These are phyloP conservation scores for Penicillium sp. DNA, from an alignment of 2,329 filamentous ascomycete genomes.

Conservation along the genomic window DNA sequence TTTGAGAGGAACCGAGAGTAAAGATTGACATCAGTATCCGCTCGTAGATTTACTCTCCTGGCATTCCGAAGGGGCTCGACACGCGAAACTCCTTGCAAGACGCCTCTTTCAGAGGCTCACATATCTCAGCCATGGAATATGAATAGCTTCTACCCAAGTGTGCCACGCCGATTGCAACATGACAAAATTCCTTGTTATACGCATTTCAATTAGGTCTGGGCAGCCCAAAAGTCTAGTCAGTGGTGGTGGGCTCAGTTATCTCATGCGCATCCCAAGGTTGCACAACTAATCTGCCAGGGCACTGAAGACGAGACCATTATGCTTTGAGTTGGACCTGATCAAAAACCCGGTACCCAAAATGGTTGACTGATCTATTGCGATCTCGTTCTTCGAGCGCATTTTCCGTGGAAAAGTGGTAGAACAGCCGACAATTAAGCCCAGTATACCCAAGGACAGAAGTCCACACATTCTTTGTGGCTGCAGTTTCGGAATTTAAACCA, in stretches of 20 bases:
- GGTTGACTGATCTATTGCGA: neutral
- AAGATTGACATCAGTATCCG: no score
- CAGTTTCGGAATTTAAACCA: neutral
- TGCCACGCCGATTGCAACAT: no score
- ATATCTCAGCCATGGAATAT: no score
- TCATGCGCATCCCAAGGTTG: neutral
- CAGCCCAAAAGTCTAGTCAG: neutral
- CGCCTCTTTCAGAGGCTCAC: no score
- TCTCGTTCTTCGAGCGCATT: neutral
- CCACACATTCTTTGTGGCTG: conserved; percentile 6
- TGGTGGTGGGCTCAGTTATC: neutral
- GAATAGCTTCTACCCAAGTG: no score
- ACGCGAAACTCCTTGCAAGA: no score
- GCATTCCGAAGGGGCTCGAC: no score
- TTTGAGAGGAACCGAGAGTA: no score
- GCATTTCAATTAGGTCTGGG: neutral
- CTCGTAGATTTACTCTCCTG: no score
- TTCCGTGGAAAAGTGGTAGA: neutral
- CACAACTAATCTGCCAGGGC: neutral
- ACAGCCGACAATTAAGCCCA: neutral
- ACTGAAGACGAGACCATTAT: neutral
- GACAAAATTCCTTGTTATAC: no score
- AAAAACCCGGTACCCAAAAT: neutral
- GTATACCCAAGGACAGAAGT: neutral
- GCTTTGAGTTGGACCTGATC: neutral